phyloP scores from a whole-genome alignment of 169 alveolate genomes.

The Toxoplasma gondii region DNA sequence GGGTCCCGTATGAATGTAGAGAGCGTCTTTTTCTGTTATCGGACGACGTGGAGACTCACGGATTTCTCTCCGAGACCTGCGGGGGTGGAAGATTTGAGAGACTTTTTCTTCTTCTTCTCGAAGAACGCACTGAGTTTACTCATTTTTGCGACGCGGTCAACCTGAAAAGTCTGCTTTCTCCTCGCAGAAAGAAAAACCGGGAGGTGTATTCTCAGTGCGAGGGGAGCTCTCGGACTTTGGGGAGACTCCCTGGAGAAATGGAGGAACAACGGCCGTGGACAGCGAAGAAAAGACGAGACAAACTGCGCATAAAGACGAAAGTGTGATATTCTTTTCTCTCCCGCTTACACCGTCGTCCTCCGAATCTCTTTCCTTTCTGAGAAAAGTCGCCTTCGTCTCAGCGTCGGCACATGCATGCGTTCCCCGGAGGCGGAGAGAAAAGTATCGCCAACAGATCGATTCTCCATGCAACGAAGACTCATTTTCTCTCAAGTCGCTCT shows the following conservation, averaged over 20 bases:
- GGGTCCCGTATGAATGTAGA: too few relatives aligned
- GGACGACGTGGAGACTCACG: background rate
- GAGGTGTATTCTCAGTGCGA: too few relatives aligned
- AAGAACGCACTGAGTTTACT: conserved; percentile 34
- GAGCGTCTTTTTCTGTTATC: too few relatives aligned
- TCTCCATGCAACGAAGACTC: too few relatives aligned
- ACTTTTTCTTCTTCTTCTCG: conserved; percentile 42
- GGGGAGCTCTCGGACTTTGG: too few relatives aligned
- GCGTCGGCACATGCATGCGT: background rate
- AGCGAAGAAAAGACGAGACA: too few relatives aligned
- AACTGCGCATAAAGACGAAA: background rate
- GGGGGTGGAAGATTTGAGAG: conserved; percentile 13
- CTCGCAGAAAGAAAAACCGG: background rate
- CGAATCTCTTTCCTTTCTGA: background rate
- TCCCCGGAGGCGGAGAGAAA: background rate
- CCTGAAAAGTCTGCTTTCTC: too few relatives aligned
- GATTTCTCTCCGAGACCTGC: conserved; percentile 36
- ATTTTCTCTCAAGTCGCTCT: too few relatives aligned
- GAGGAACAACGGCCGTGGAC: too few relatives aligned
- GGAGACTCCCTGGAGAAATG: too few relatives aligned
- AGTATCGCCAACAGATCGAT: background rate
- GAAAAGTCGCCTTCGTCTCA: background rate
- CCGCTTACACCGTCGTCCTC: background rate
- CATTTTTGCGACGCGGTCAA: background rate
- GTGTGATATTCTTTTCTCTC: background rate